Conservation (phyloP, 148 eudicot genomes). For the Diospyros kaki region DNA sequence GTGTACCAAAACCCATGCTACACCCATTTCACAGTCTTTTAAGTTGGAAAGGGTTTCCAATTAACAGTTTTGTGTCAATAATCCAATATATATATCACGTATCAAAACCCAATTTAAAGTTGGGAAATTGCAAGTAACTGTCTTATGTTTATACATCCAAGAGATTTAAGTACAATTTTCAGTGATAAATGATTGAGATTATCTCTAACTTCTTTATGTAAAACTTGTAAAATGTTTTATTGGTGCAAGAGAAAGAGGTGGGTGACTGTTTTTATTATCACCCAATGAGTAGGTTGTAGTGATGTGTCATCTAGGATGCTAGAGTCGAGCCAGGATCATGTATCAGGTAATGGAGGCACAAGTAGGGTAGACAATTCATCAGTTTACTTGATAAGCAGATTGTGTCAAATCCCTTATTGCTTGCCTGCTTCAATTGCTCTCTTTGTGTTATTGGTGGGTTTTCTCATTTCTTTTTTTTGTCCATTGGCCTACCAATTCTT, state of each 20-base stretch:
- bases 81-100: no score
- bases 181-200: background rate
- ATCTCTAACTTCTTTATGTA: background rate
- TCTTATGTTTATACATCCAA: no score
- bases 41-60: background rate
- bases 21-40: background rate
- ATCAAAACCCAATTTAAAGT: no score
- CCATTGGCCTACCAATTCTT: no score
- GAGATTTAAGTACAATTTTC: no score
- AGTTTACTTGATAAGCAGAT: background rate
- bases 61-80: background rate
- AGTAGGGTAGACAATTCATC: background rate
- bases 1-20: background rate
- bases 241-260: no score
- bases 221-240: no score
- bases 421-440: background rate
- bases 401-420: background rate
- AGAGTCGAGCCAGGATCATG: background rate
- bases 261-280: background rate
- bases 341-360: background rate
- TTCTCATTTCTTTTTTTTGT: no score
- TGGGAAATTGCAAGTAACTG: no score
- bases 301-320: background rate
- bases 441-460: no score
- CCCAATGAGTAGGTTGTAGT: background rate